Evolutionary conservation across 2,329 filamentous ascomycete genomes (phyloP), one percentile per base, ranked within the genome.

Genomic region (Colletotrichum acutatum): DNA sequence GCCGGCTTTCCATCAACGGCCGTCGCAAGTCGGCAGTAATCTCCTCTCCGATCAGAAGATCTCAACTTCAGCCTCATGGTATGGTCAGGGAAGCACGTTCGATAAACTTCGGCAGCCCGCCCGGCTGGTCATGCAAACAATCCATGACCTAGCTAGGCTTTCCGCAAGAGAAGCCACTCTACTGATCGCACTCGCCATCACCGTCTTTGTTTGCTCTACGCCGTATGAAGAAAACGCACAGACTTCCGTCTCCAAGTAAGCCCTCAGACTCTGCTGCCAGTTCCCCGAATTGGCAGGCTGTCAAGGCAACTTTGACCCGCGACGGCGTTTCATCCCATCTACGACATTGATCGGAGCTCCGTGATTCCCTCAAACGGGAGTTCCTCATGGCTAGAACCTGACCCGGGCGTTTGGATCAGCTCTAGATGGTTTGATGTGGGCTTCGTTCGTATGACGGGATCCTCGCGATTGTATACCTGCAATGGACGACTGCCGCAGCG

Each of bases 311-410:
- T 24, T 24, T n/a, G 32, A 53, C 2, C 32, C 16, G 19, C 4
- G 22, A 49, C 14, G 52, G 26, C 56, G 65, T 68, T 62, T 68
- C 65, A 68, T 58, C 65, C 30, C 9, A 57, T 63, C 7, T 63
- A n/a, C 30, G n/a, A 58, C 58, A 28, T 52, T 46, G 11, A 26
- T 24, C 69, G 69, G 65, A 72, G 12, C 57, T 72, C 65, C 69
- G 69, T 49, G 52, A 37, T 49, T 30, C 19, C 34, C 64, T 34
- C 24, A 68, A 37, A 6, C 26, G 57, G 42, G 64, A 34, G 53
- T 32, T n/a, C 4, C 16, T n/a, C 7, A 54, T 28, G 11, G 26
- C 6, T 28, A 53, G 5, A 19, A 16, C 28, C 46, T 32, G 14
- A 28, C 37, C 37, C 37, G 37, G 30, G 61, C 7, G 11, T 16